Conservation (phyloP, 371 early-diverging fungal genomes). For the Haplosporangium sp. region DNA sequence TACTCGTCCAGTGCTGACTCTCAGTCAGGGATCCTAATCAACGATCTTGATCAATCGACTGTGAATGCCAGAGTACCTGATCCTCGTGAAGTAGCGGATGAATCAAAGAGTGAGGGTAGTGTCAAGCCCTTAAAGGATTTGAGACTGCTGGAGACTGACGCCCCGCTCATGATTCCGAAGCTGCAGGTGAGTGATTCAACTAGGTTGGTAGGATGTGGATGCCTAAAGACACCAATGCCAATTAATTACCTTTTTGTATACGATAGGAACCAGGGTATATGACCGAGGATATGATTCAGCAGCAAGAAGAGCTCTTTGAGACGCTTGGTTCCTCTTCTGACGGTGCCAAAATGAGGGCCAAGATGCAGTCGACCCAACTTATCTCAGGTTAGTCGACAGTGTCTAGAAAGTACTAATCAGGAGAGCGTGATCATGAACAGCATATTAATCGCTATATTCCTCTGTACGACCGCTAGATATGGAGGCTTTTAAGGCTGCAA, state of each 20-base stretch:
- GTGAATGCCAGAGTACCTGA: conserved; percentile 46
- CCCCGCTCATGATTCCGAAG: conserved; percentile 76
- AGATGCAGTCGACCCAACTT: conserved; percentile 84
- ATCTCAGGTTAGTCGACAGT: conserved; percentile 63
- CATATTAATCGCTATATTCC: not conserved
- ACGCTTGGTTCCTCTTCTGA: conserved; percentile 78
- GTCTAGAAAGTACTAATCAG: not conserved
- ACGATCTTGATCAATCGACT: conserved; percentile 27
- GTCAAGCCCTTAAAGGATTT: conserved; percentile 55
- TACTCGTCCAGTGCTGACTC: conserved; percentile 57
- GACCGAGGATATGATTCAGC: conserved; percentile 91
- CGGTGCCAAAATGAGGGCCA: conserved; percentile 80
- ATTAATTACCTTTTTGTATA: conserved; percentile 3
- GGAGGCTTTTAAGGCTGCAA: conserved; percentile 63
- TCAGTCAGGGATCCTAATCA: conserved; percentile 44
- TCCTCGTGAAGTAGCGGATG: conserved; percentile 46
- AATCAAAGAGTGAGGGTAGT: conserved; percentile 56
- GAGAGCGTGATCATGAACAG: not conserved
- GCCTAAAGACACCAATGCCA: not conserved
- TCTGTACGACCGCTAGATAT: conserved; percentile 55
- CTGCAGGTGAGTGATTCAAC: conserved; percentile 64
- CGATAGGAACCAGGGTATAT: conserved; percentile 78
- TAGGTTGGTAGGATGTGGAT: not conserved
- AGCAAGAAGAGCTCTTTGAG: conserved; percentile 82
- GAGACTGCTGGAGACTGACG: conserved; percentile 63